Percentiles rank a stretch among this genome's conserved stretches.
Conservation (phyloP, 1,284 basidiomycete genomes). For the Mycosarcoma mackinlayi region DNA sequence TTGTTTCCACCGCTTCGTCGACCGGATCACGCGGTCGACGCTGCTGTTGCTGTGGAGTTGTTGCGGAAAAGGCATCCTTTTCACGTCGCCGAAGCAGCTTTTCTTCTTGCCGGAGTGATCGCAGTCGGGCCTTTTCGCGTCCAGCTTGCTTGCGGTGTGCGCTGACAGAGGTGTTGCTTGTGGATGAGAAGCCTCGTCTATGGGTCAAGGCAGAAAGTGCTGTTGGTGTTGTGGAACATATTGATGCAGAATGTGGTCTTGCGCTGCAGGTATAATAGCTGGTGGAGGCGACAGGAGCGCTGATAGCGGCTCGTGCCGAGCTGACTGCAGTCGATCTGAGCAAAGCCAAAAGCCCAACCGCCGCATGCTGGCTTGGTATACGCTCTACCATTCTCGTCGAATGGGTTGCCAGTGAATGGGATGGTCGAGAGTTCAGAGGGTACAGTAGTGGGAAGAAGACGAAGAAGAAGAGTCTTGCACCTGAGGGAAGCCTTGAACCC, state of each 20-base stretch:
- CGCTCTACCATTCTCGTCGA: slow-evolving; percentile 22
- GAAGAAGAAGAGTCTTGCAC: neutral
- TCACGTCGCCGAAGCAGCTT: slow-evolving; percentile 25
- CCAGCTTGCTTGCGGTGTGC: slow-evolving; percentile 46
- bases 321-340: slow-evolving; percentile 1
- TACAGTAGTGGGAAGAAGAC: no score
- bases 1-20: slow-evolving; percentile 29
- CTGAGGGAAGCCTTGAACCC: neutral
- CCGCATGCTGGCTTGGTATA: slow-evolving; percentile 20
- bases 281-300: slow-evolving; percentile 11
- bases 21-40: slow-evolving; percentile 15
- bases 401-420: neutral
- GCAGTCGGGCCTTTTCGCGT: slow-evolving; percentile 36
- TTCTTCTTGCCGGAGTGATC: slow-evolving; percentile 22
- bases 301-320: neutral
- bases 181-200: slow-evolving; percentile 13
- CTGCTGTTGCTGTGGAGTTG: neutral
- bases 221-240: neutral
- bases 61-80: slow-evolving; percentile 17
- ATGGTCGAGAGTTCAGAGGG: no score
- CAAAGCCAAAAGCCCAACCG: slow-evolving; percentile 6
- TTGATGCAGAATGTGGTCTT: no score
- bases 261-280: no score
- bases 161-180: slow-evolving; percentile 7
- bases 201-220: neutral